Percentiles rank a stretch among this genome's conserved stretches.
phyloP scores from a whole-genome alignment of 2,329 filamentous ascomycete species.

The Aschersonia sp. region DNA sequence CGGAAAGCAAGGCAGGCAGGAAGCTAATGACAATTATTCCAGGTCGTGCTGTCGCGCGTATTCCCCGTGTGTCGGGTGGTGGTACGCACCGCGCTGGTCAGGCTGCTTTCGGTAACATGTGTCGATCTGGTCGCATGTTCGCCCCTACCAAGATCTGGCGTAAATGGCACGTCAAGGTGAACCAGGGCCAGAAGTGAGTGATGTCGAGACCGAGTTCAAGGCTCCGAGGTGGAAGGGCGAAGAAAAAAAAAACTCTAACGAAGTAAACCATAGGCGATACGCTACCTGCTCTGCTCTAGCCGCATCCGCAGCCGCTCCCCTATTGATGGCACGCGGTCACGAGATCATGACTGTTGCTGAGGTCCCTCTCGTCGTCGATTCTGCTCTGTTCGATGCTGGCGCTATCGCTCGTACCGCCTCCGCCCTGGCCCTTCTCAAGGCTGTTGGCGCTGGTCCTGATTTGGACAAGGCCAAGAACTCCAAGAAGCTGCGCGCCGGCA shows the following conservation, averaged over 20 bases:
- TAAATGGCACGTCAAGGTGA: conserved; percentile 99
- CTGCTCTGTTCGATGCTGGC: conserved; percentile 67
- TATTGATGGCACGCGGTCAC: conserved; percentile 95
- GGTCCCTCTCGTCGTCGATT: conserved; percentile 93
- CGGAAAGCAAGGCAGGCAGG: background rate
- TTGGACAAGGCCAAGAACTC: conserved; percentile 92
- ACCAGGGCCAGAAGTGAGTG: conserved; percentile 86
- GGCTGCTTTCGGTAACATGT: conserved; percentile 99
- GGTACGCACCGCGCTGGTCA: conserved; percentile 99
- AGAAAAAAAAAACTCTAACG: conserved; percentile 6
- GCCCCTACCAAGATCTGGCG: conserved; percentile 99
- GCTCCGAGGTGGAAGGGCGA: too few species aligned
- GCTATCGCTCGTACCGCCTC: conserved; percentile 78
- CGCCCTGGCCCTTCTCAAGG: conserved; percentile 76
- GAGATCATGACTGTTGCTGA: conserved; percentile 83
- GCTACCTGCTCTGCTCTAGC: conserved; percentile 94
- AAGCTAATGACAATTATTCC: conserved; percentile 3
- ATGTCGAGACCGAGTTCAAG: too few species aligned
- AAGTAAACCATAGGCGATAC: conserved; percentile 55
- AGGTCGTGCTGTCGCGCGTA: conserved; percentile 99
- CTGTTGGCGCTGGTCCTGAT: conserved; percentile 78
- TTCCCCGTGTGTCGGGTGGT: conserved; percentile 99
- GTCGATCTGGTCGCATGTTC: conserved; percentile 99
- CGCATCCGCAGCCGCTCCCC: conserved; percentile 86
- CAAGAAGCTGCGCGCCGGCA: conserved; percentile 93